Conservation (phyloP, 2,329 filamentous ascomycete species). For the Scedosporium aurantiacum region DNA sequence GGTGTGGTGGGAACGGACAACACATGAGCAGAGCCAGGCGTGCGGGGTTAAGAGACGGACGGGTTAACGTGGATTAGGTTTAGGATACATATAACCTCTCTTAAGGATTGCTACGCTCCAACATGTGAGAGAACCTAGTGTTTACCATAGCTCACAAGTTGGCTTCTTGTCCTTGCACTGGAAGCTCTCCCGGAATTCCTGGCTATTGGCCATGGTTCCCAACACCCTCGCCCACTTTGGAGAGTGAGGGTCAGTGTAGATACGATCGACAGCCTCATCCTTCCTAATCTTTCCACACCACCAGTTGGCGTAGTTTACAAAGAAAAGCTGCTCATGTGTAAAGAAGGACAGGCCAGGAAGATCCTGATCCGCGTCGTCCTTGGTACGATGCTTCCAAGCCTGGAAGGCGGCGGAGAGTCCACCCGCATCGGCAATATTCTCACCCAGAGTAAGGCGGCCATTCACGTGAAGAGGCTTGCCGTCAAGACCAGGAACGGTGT, state of each 20-base stretch:
- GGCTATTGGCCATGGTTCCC: conserved; percentile 56
- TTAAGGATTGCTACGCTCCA: too few relatives aligned
- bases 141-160: conserved; percentile 57
- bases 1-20: not conserved
- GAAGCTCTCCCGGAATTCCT: conserved; percentile 57
- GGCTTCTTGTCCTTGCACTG: conserved; percentile 54
- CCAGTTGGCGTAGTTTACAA: conserved; percentile 51
- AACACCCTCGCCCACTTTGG: conserved; percentile 50
- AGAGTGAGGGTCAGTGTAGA: conserved; percentile 55
- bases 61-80: not conserved
- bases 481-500: conserved; percentile 44
- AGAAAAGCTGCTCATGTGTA: conserved; percentile 59
- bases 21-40: not conserved
- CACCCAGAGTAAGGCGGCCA: conserved; percentile 51
- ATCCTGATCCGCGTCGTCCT: conserved; percentile 35
- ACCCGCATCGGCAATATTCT: conserved; percentile 63
- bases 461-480: conserved; percentile 49
- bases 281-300: conserved; percentile 57
- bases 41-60: not conserved
- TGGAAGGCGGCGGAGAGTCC: conserved; percentile 51
- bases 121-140: too few relatives aligned
- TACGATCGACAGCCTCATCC: conserved; percentile 42
- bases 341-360: conserved; percentile 53
- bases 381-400: conserved; percentile 52
- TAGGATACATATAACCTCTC: too few relatives aligned